Evolutionary conservation across 2,329 filamentous ascomycete species (phyloP).

Genomic region (Colletotrichum kahawae): DNA sequence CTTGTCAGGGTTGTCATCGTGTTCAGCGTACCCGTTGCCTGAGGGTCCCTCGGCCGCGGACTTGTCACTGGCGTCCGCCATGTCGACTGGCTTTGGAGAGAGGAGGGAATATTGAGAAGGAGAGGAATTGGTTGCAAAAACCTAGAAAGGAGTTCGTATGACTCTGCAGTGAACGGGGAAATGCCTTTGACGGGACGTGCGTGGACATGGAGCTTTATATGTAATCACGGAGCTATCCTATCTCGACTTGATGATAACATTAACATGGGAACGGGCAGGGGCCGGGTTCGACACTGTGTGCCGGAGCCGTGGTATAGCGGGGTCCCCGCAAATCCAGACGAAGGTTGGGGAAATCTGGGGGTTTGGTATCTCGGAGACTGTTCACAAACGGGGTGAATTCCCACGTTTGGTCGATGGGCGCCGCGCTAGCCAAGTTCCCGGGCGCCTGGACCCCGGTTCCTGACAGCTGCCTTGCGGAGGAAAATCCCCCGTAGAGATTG

Average conservation of each 20-base stretch:
- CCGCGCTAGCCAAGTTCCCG: not conserved
- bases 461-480: not conserved
- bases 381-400: not conserved
- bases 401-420: not conserved
- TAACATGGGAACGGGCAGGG: not conserved
- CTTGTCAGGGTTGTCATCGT: slow-evolving; percentile 8
- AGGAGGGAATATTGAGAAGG: not conserved
- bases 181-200: not conserved
- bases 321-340: not conserved
- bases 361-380: not conserved
- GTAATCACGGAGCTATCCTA: not conserved
- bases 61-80: not conserved
- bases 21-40: not conserved
- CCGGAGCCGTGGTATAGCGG: not conserved
- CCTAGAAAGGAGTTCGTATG: not conserved
- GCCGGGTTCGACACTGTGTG: not conserved
- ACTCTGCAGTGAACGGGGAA: not conserved
- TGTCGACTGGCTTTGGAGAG: not conserved
- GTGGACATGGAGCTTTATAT: not conserved
- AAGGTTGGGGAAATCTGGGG: not conserved
- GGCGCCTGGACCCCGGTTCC: not conserved
- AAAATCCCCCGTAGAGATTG: rapidly evolving
- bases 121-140: not conserved
- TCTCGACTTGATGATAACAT: not conserved
- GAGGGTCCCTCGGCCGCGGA: not conserved